Percentiles rank a stretch among this genome's conserved stretches.
Conservation (phyloP, 1,284 basidiomycete species). For the Ganoderma resinaceum region DNA sequence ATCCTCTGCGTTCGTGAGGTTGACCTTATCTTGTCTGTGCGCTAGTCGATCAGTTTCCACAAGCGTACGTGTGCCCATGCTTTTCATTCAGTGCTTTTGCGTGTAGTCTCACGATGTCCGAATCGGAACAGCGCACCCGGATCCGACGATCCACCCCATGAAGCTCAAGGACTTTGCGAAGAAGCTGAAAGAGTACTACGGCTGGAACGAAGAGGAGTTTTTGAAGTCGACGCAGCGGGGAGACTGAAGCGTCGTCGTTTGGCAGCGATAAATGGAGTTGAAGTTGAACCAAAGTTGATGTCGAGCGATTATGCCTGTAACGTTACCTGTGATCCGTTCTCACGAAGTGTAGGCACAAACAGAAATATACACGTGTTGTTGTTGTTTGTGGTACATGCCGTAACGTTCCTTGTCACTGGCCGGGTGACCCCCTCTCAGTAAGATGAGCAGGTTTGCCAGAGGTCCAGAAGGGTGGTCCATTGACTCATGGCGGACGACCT, state of each 20-base stretch:
- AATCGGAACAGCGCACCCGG: slow-evolving; percentile 66
- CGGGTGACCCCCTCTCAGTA: no score
- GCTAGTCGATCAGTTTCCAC: slow-evolving; percentile 75
- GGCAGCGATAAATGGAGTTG: neutral
- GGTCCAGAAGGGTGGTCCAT: no score
- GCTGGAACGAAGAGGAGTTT: slow-evolving; percentile 74
- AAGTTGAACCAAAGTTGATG: neutral
- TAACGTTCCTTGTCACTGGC: neutral
- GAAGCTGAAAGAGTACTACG: slow-evolving; percentile 67
- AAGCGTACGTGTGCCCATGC: slow-evolving; percentile 62
- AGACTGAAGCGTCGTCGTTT: neutral
- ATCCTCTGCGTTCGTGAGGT: neutral
- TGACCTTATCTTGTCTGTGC: neutral
- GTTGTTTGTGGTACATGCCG: neutral
- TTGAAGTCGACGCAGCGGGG: slow-evolving; percentile 27
- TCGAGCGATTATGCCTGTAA: neutral
- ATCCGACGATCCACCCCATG: slow-evolving; percentile 62
- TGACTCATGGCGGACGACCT: no score
- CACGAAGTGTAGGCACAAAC: neutral
- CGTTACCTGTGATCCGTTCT: neutral
- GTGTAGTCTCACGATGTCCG: neutral
- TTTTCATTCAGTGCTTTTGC: neutral
- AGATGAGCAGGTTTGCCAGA: no score
- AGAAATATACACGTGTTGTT: neutral
- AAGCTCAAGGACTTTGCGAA: slow-evolving; percentile 62